Evolutionary conservation across 805 yeast species (phyloP), one percentile per base, ranked within the genome.

Genomic region (Blastobotrys attinorum): DNA sequence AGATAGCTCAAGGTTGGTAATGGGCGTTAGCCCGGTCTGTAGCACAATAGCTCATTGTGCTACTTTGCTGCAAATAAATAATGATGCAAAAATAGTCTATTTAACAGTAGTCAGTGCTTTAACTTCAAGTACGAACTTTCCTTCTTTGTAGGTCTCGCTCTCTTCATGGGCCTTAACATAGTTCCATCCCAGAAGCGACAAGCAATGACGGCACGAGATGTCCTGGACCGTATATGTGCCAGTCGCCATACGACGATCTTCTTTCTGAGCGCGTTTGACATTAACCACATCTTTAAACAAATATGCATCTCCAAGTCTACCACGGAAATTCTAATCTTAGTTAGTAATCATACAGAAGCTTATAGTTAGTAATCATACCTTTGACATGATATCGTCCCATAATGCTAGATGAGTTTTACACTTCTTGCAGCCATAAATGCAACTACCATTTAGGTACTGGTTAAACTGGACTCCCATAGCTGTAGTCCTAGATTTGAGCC

Each of bases 181-280:
- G 47, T 71, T 73, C 87, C 87, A 81, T 2, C 86, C 87, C 15
- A 81, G 62, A 42, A 71, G 60, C 3, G 60, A 57, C 40, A 64
- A 62, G 55, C 87, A 81, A 48, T 72, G 73, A 37, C 69, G 72
- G 53, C 87, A 81, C 31, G 54, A 53, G 23, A 79, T 68, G 51
- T 77, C 81, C 47, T 77, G 71, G 2, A 81, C 82, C 0, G 65
- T 54, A 51, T 77, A 81, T 20, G 56, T 56, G 0, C 86, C 87
- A 0, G 85, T 79, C 22, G 72, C 63, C 86, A 81, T 79, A 31
- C 64, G 56, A 29, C 75, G 62, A 13, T 60, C 61, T 45, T 65
- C 73, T 2, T 59, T 50, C 8, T 55, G 54, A 1, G 68, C 67
- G 31, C 60, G 63, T 5, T 60, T 57, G 35, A 67, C 65, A 53